A percentile compares a stretch with the other conserved stretches of the same genome.
phyloP scores from a whole-genome alignment of 208 protist genomes.

The Leishmania amazonensis region DNA sequence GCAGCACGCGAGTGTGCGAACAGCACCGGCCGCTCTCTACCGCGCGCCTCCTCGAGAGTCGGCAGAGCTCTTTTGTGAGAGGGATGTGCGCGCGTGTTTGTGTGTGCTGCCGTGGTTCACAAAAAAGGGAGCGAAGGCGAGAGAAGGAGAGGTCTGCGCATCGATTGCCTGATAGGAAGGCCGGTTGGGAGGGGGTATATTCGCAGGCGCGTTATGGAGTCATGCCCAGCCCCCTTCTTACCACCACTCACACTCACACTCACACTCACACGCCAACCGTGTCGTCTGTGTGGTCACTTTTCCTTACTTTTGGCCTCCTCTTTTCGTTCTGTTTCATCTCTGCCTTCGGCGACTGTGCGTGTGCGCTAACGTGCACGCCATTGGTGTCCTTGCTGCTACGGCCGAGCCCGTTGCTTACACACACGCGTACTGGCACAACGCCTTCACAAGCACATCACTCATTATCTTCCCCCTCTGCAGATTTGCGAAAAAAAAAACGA shows the following conservation, averaged over 20 bases:
- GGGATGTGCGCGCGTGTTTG: neutral
- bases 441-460: neutral
- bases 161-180: neutral
- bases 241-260: neutral
- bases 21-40: neutral
- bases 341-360: neutral
- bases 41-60: neutral
- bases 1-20: neutral
- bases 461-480: neutral
- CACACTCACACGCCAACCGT: slow-evolving; percentile 13
- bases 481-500: neutral
- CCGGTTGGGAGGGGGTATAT: neutral
- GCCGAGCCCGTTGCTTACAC: neutral
- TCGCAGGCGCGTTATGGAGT: neutral
- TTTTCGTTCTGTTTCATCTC: neutral
- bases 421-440: neutral
- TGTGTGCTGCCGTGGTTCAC: neutral
- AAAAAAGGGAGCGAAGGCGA: neutral
- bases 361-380: neutral
- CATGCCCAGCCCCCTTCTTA: neutral
- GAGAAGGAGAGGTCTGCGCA: neutral
- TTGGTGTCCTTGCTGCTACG: neutral
- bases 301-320: neutral
- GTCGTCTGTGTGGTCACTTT: neutral
- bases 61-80: neutral